Evolutionary conservation across 371 early-diverging fungal genomes (phyloP).

Genomic region (Zopfochytrium polystomum): DNA sequence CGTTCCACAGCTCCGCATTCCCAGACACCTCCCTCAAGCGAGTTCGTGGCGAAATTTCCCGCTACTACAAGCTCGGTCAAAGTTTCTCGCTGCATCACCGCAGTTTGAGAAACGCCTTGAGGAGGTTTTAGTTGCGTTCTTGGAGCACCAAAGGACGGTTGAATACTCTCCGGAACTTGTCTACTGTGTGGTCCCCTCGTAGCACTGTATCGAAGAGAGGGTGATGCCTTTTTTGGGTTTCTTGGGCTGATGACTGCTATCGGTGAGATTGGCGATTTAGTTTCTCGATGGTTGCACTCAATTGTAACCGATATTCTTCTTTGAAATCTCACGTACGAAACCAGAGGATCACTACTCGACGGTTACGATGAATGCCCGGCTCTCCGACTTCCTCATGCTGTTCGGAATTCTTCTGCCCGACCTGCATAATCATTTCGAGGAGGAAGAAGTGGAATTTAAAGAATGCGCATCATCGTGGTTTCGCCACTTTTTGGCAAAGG

Average conservation of each 20-base stretch:
- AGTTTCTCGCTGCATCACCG: too few relatives aligned
- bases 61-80: constrained; percentile 65
- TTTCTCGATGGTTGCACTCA: too few relatives aligned
- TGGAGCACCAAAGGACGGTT: constrained; percentile 69
- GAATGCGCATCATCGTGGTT: constrained; percentile 92
- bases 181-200: constrained; percentile 84
- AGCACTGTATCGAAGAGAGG: constrained; percentile 62
- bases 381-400: constrained; percentile 77
- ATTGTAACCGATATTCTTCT: constrained; percentile 4
- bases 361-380: constrained; percentile 58
- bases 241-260: constrained; percentile 11
- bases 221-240: constrained; percentile 72
- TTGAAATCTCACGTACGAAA: too few relatives aligned
- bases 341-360: constrained; percentile 61
- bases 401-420: constrained; percentile 75
- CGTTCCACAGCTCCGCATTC: too few relatives aligned
- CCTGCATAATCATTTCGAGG: constrained; percentile 85
- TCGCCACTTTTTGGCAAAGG: constrained; percentile 70
- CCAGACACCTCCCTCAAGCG: constrained; percentile 72
- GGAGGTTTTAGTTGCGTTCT: constrained; percentile 76
- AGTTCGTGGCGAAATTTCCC: constrained; percentile 79
- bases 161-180: constrained; percentile 78
- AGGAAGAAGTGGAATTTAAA: constrained; percentile 87
- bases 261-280: constrained; percentile 8
- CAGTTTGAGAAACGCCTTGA: too few relatives aligned